Percentiles rank a stretch among this genome's conserved stretches.
These are phyloP conservation scores for Penicillium antarcticum DNA, from an alignment of 495 filamentous ascomycete species.

Conservation along the genomic window DNA sequence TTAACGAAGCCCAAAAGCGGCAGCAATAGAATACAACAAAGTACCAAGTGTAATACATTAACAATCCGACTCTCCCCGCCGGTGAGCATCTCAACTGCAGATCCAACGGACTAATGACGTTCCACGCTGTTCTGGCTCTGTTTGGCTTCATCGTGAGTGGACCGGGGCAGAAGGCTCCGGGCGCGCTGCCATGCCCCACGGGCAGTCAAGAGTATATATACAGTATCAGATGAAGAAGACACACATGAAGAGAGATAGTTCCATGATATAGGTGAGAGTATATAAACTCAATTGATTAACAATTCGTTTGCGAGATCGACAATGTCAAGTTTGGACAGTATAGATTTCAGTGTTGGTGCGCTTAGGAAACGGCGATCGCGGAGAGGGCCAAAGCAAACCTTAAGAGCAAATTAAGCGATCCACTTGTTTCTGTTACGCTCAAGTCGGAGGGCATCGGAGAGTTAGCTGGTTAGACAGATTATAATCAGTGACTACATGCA, in stretches of 20 bases:
- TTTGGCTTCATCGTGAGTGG: slow-evolving; percentile 1
- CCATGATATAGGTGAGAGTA: no score
- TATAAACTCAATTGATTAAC: background rate
- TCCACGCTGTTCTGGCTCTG: background rate
- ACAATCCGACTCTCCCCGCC: slow-evolving; percentile 24
- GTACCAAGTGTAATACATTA: no score
- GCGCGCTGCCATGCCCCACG: background rate
- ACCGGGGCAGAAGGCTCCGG: slow-evolving; percentile 3
- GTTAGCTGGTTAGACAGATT: no score
- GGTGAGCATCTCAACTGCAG: slow-evolving; percentile 14
- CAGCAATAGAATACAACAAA: no score
- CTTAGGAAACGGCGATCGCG: no score
- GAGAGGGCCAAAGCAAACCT: no score
- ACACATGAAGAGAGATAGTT: no score
- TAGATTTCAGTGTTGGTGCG: no score
- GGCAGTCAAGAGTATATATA: no score
- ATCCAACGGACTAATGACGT: background rate
- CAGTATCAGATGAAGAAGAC: no score
- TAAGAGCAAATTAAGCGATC: background rate
- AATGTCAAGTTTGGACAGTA: background rate
- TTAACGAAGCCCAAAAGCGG: no score
- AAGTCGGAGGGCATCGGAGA: no score
- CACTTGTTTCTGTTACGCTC: background rate
- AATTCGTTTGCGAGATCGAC: background rate
- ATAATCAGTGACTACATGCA: background rate